phyloP scores from a whole-genome alignment of 2,329 filamentous ascomycete species.

The Phialemonium atrogriseum region DNA sequence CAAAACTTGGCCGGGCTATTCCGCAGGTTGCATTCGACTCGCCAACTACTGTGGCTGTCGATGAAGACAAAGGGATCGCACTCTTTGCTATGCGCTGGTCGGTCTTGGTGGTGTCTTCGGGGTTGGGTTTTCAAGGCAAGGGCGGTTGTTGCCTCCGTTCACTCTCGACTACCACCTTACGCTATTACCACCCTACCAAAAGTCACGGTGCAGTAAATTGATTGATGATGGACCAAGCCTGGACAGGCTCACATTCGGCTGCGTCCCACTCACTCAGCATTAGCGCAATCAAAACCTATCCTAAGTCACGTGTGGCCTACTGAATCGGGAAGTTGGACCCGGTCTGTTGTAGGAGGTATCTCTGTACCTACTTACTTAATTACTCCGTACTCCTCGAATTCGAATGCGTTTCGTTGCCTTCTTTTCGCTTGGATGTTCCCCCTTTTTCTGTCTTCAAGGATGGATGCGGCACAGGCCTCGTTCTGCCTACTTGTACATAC shows the following conservation, averaged over 20 bases:
- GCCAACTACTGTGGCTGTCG: not conserved
- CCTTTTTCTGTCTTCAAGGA: too few relatives aligned
- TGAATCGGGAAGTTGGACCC: too few relatives aligned
- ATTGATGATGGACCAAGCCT: not conserved
- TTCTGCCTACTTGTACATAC: too few relatives aligned
- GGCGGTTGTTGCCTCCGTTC: too few relatives aligned
- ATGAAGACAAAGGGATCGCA: not conserved
- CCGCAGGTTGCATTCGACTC: not conserved
- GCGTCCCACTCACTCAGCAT: not conserved
- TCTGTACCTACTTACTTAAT: too few relatives aligned
- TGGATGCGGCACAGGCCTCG: too few relatives aligned
- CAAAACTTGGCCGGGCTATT: too few relatives aligned
- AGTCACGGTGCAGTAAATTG: constrained; percentile 3
- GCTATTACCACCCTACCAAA: not conserved
- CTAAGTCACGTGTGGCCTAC: constrained; percentile 2
- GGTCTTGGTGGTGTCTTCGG: not conserved
- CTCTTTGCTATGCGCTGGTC: not conserved
- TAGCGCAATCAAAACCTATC: constrained; percentile 2
- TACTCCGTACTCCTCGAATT: too few relatives aligned
- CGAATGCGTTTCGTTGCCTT: too few relatives aligned
- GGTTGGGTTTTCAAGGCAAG: too few relatives aligned
- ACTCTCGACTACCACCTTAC: constrained; percentile 1
- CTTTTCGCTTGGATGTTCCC: too few relatives aligned
- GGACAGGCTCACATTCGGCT: not conserved
- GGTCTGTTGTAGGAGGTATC: too few relatives aligned